Conservation (phyloP, 371 early-diverging fungal species). For the Mortierella sp. region DNA sequence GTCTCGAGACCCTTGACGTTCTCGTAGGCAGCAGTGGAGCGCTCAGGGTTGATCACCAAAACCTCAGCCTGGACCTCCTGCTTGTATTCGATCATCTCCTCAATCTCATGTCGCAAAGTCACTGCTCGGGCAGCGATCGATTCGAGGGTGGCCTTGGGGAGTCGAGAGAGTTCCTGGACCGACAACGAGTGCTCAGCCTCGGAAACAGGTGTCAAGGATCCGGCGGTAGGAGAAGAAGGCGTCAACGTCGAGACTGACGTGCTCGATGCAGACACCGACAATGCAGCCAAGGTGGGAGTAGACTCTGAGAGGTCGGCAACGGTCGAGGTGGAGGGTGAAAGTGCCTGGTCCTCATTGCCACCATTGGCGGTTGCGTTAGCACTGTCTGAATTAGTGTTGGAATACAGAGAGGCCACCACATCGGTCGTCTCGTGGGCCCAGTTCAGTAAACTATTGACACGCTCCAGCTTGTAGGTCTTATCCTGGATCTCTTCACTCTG, state of each 20-base stretch:
- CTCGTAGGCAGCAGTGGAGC: neutral
- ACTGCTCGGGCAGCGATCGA: conserved; percentile 9
- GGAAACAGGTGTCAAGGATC: neutral
- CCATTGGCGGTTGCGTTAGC: neutral
- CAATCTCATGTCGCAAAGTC: conserved; percentile 23
- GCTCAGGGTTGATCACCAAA: neutral
- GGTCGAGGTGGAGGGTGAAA: neutral
- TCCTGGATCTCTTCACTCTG: conserved; percentile 26
- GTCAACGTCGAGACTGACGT: conserved; percentile 19
- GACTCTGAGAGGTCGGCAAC: conserved; percentile 4
- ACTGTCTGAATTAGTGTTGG: neutral
- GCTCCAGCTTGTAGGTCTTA: conserved; percentile 29
- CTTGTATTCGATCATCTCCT: conserved; percentile 39
- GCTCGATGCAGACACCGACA: conserved; percentile 6
- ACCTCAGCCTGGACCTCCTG: conserved; percentile 26
- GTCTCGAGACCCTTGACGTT: neutral
- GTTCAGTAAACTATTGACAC: conserved; percentile 21
- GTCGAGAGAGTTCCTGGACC: conserved; percentile 10
- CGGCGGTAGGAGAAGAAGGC: neutral
- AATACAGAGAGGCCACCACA: conserved; percentile 11
- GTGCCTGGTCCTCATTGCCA: neutral
- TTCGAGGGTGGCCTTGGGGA: conserved; percentile 22
- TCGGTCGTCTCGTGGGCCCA: conserved; percentile 37
- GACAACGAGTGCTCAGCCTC: conserved; percentile 6
- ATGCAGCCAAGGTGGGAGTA: conserved; percentile 12